Evolutionary conservation across 768 basidiomycete genomes (phyloP).

Genomic region (Leccinum fibrillosum): DNA sequence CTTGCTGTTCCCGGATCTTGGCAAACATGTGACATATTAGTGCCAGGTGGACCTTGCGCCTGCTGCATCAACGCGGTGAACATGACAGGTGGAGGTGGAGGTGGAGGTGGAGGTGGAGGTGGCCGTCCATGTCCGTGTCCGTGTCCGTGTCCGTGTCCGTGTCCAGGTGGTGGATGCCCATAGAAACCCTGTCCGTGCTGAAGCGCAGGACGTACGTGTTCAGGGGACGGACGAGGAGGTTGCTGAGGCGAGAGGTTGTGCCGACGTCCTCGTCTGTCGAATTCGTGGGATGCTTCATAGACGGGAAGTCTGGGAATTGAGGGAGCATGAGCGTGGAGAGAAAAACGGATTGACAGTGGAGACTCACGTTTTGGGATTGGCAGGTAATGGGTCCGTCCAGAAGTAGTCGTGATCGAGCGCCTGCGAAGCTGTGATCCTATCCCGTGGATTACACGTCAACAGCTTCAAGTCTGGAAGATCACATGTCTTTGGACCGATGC

Average conservation of each 20-base stretch:
- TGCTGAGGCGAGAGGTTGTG: constrained; percentile 31
- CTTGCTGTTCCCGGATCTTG: neutral
- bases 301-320: constrained; percentile 51
- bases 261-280: constrained; percentile 69
- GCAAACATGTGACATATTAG: neutral
- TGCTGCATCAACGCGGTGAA: constrained; percentile 32
- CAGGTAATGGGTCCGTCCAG: constrained; percentile 86
- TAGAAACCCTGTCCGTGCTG: constrained; percentile 28
- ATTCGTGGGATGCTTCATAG: constrained; percentile 83
- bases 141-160: constrained; percentile 26
- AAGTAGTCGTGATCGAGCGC: constrained; percentile 94
- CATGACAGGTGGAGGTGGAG: constrained; percentile 20
- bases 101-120: constrained; percentile 17
- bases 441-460: constrained; percentile 76
- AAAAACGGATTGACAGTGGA: neutral
- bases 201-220: constrained; percentile 33
- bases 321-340: neutral
- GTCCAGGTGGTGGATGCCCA: constrained; percentile 33
- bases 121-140: constrained; percentile 30
- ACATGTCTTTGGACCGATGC: constrained; percentile 68
- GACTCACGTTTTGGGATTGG: constrained; percentile 75
- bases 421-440: constrained; percentile 78
- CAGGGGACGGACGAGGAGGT: constrained; percentile 27
- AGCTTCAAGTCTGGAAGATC: constrained; percentile 85
- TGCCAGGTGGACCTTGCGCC: constrained; percentile 11